Percentiles rank a stretch among this genome's conserved stretches.
Conservation (phyloP, 441 rosid genomes). For the Dalechampia spathulata region DNA sequence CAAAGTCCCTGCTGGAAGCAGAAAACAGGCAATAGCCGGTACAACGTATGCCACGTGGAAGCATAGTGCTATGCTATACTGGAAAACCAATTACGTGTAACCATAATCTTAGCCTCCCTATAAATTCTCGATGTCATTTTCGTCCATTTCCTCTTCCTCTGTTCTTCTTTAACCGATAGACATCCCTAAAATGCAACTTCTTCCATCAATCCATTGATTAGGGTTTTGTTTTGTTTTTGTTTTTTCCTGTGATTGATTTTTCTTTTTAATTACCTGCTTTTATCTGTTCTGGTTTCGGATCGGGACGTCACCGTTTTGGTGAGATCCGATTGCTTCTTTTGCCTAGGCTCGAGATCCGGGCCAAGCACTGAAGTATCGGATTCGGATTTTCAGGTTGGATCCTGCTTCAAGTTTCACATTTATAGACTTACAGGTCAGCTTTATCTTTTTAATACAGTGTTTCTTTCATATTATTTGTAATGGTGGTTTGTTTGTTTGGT, state of each 20-base stretch:
- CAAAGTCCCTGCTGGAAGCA: constrained; percentile 13
- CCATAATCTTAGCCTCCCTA: constrained; percentile 60
- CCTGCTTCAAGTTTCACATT: constrained; percentile 7
- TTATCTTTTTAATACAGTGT: too few species aligned
- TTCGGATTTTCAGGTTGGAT: constrained; percentile 23
- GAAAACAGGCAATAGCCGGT: constrained; percentile 11
- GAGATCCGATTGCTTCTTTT: constrained; percentile 41
- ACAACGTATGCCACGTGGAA: constrained; percentile 33
- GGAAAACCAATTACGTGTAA: constrained; percentile 41
- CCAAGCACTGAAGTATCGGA: constrained; percentile 51
- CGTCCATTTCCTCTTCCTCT: constrained; percentile 33
- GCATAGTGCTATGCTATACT: constrained; percentile 8
- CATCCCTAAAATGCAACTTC: constrained; percentile 6
- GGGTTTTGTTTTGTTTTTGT: constrained; percentile 13
- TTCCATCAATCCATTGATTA: constrained; percentile 8
- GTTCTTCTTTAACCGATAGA: constrained; percentile 1
- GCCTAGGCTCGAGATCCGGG: constrained; percentile 95
- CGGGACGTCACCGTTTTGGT: constrained; percentile 16
- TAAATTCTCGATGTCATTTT: constrained; percentile 27
- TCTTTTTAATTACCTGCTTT: neutral
- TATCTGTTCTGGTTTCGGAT: constrained; percentile 5
- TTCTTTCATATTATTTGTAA: neutral
- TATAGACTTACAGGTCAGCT: constrained; percentile 13
- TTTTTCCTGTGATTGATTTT: neutral
- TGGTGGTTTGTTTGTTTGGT: constrained; percentile 6